A percentile compares a stretch with the other conserved stretches of the same genome.
Conservation (phyloP, 83 land plant genomes). For the Larix sibirica region DNA sequence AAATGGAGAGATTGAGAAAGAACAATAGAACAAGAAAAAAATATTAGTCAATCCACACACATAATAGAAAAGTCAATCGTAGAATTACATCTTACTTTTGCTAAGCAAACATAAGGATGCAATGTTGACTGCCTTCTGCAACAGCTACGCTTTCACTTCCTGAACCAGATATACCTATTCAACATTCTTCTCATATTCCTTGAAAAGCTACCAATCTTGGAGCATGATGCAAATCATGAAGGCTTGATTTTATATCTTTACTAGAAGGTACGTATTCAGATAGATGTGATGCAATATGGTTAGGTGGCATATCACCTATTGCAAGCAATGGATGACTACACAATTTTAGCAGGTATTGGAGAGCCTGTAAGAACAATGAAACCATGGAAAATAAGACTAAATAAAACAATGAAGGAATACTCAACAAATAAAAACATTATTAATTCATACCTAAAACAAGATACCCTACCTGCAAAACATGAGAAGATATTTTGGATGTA, state of each 20-base stretch:
- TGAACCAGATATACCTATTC: constrained; percentile 74
- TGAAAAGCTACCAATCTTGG: constrained; percentile 93
- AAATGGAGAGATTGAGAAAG: no score
- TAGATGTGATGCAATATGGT: constrained; percentile 25
- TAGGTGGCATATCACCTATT: constrained; percentile 55
- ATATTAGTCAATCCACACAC: no score
- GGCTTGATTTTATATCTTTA: constrained; percentile 52
- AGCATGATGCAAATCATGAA: constrained; percentile 91
- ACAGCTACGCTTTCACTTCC: constrained; percentile 41
- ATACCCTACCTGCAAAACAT: constrained; percentile 87
- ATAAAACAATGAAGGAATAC: constrained; percentile 1
- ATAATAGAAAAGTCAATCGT: no score
- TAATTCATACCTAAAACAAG: not conserved
- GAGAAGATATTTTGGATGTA: constrained; percentile 65
- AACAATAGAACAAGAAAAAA: no score
- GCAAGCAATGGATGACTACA: constrained; percentile 98
- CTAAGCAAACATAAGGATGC: constrained; percentile 95
- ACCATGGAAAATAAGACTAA: not conserved
- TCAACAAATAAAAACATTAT: not conserved
- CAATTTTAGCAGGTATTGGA: constrained; percentile 93
- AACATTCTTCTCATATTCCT: constrained; percentile 96
- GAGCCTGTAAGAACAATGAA: constrained; percentile 58
- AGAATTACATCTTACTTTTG: constrained; percentile 26
- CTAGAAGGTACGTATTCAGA: constrained; percentile 49
- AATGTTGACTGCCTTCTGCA: constrained; percentile 79